These are phyloP conservation scores for Trichoderma sp. DNA, from an alignment of 2,329 filamentous ascomycete genomes.

Conservation along the genomic window DNA sequence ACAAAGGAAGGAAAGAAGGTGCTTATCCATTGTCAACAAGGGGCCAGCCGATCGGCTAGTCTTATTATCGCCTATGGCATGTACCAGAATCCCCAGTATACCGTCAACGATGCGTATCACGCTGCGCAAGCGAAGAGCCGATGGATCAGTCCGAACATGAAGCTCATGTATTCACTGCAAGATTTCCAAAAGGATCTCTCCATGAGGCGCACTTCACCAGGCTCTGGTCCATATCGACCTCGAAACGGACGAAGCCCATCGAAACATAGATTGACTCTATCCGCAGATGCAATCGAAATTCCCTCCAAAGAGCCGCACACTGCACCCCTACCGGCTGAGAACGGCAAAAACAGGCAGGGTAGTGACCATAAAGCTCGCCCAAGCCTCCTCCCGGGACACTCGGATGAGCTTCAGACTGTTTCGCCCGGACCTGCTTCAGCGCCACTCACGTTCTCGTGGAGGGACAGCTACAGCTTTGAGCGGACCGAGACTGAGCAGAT, in stretches of 20 bases:
- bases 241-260: slow-evolving; percentile 59
- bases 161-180: slow-evolving; percentile 85
- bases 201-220: slow-evolving; percentile 52
- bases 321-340: slow-evolving; percentile 62
- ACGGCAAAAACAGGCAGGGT: slow-evolving; percentile 48
- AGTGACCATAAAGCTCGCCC: slow-evolving; percentile 38
- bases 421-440: slow-evolving; percentile 69
- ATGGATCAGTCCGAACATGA: slow-evolving; percentile 93
- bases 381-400: not conserved
- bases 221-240: slow-evolving; percentile 51
- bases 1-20: slow-evolving; percentile 76
- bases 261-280: slow-evolving; percentile 64
- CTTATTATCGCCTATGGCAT: slow-evolving; percentile 85
- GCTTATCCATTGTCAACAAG: slow-evolving; percentile 83
- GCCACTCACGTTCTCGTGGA: slow-evolving; percentile 65
- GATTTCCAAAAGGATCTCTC: slow-evolving; percentile 72
- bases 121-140: slow-evolving; percentile 78
- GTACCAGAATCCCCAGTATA: slow-evolving; percentile 75
- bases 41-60: slow-evolving; percentile 82
- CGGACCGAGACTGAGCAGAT: slow-evolving; percentile 10
- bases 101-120: slow-evolving; percentile 82
- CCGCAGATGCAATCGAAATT: slow-evolving; percentile 60
- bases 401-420: slow-evolving; percentile 49
- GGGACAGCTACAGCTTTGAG: slow-evolving; percentile 50
- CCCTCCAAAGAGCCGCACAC: slow-evolving; percentile 61